Base-by-base conservation (phyloP, 2,329 filamentous ascomycete genomes). In the Xylaria digitata region DNA sequence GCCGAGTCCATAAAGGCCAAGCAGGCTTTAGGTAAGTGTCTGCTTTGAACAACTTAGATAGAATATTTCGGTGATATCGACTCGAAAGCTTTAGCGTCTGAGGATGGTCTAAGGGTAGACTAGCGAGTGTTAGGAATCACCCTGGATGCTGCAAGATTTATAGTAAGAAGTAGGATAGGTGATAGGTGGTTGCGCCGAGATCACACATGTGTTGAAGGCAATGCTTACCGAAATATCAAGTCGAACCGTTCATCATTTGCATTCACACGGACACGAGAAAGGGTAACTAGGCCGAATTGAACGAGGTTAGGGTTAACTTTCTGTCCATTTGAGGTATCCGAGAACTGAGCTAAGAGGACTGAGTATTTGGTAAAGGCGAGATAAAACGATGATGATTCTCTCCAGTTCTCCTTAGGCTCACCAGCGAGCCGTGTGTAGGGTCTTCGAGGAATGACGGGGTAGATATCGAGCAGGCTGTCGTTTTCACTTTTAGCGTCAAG, bases 21-120 rank as follows among this genome's bases (percentile, higher is more conserved):
- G 84, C 84, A 0, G 86, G 86, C 72, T 87, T 87, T 50, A 88
- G 75, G 61, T 83, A 84, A 43, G 85, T 83, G 71, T 88, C 86
- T 32, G 82, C 82, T 61, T 83, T 85, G 63, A 85, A 85, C 37
- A 88, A 78, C 1, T 82, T 84, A 58, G 84, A 82, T 52, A 87
- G 83, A 52, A 88, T 85, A 45, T 81, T 83, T 34, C 84, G 81
- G 71, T 86, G 86, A 71, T 85, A 82, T 30, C 84, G 80, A 70
- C 86, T 88, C 11, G 86, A 84, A 21, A 88, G 80, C 61, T 87
- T 84, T 3, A 85, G 74, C 55, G 82, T 82, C 19, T 75, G 79
- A 46, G 83, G 81, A 21, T 78, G 77, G 1, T 81, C 80, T 53
- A 84, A 77, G 2, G 82, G 82, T 49, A 80, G 69, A 26, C 82